Evolutionary conservation across 2,329 filamentous ascomycete species (phyloP).

Genomic region (Nothomitra cinnamomea): DNA sequence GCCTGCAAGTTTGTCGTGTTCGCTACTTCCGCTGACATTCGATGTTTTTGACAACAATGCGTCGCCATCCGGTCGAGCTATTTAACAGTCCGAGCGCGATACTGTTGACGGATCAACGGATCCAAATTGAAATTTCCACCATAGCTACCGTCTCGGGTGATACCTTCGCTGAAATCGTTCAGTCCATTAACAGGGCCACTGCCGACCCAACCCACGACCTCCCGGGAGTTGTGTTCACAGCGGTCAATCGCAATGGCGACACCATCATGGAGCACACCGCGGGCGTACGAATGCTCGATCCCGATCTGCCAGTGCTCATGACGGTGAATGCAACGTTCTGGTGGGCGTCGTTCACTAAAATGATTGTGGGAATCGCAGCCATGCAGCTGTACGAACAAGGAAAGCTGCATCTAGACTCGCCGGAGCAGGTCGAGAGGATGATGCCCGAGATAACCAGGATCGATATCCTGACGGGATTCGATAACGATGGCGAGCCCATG

Average conservation of each 20-base stretch:
- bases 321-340: slow-evolving; percentile 22
- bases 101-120: background rate
- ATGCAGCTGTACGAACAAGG: slow-evolving; percentile 42
- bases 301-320: slow-evolving; percentile 10
- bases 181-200: background rate
- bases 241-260: background rate
- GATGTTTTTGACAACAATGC: too few species aligned
- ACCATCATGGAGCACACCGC: background rate
- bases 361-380: slow-evolving; percentile 33
- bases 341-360: slow-evolving; percentile 41
- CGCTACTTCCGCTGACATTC: too few species aligned
- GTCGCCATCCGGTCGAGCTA: too few species aligned
- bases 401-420: slow-evolving; percentile 30
- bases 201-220: background rate
- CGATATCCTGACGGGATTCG: slow-evolving; percentile 23
- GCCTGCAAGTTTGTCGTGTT: too few species aligned
- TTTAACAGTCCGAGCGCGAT: too few species aligned
- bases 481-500: background rate
- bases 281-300: background rate
- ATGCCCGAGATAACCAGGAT: slow-evolving; percentile 32
- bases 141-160: background rate
- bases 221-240: background rate
- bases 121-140: too few species aligned
- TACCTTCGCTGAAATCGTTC: background rate
- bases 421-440: slow-evolving; percentile 27